Percentiles rank a stretch among this genome's conserved stretches.
These are phyloP conservation scores for Nectriaceae sp. DNA, from an alignment of 2,329 filamentous ascomycete species.

Conservation along the genomic window DNA sequence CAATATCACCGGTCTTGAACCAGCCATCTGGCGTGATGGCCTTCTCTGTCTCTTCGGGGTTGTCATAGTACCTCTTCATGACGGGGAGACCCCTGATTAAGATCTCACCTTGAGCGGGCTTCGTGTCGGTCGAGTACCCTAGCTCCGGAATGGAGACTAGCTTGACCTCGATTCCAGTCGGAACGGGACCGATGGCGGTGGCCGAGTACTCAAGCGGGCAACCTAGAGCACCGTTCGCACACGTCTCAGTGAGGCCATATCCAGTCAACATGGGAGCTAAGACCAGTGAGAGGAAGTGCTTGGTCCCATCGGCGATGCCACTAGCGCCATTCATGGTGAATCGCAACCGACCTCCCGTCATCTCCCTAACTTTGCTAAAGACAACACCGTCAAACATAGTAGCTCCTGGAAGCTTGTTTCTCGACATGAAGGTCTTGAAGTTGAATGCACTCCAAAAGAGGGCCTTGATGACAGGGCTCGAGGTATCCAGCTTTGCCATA, in stretches of 20 bases:
- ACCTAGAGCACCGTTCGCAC: conserved; percentile 78
- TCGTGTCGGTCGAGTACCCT: conserved; percentile 76
- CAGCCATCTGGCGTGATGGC: conserved; percentile 82
- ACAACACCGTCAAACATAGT: conserved; percentile 77
- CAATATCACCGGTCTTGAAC: conserved; percentile 97
- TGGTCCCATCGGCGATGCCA: conserved; percentile 83
- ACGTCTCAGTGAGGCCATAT: conserved; percentile 94
- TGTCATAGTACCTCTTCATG: conserved; percentile 77
- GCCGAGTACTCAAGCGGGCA: conserved; percentile 85
- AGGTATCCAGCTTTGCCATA: conserved; percentile 72
- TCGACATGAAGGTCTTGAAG: conserved; percentile 61
- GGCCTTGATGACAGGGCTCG: conserved; percentile 69
- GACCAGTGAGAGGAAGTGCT: conserved; percentile 87
- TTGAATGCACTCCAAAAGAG: conserved; percentile 73
- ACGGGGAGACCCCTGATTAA: conserved; percentile 81
- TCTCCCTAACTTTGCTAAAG: conserved; percentile 88
- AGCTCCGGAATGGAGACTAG: conserved; percentile 88
- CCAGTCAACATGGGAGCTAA: conserved; percentile 93
- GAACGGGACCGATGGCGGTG: conserved; percentile 74
- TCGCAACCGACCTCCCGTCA: conserved; percentile 84
- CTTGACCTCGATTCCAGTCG: conserved; percentile 81
- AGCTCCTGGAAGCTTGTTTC: conserved; percentile 63
- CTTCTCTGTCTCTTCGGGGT: conserved; percentile 81
- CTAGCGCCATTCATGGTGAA: conserved; percentile 95
- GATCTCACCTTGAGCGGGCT: conserved; percentile 87